Evolutionary conservation across 352 stramenopile species (phyloP).

Genomic region (Lagenidium sp.): DNA sequence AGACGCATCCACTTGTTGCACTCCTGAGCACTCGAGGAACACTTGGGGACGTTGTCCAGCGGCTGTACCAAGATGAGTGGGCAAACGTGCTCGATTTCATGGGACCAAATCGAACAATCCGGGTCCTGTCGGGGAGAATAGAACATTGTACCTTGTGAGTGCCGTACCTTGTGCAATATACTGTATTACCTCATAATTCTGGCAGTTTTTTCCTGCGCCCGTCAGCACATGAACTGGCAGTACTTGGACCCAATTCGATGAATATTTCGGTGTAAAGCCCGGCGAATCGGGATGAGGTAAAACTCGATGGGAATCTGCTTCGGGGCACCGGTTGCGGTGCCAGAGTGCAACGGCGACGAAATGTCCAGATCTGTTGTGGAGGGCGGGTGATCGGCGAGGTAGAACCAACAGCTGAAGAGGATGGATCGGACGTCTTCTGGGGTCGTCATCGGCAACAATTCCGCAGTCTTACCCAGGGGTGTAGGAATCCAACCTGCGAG

Average conservation of each 20-base stretch:
- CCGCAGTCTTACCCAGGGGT: conserved; percentile 32
- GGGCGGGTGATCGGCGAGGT: conserved; percentile 65
- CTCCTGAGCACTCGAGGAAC: too few relatives aligned
- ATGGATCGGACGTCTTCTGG: conserved; percentile 65
- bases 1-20: too few relatives aligned
- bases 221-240: conserved; percentile 65
- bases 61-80: too few relatives aligned
- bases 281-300: conserved; percentile 69
- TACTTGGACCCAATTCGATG: conserved; percentile 63
- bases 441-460: conserved; percentile 60
- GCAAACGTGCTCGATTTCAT: too few relatives aligned
- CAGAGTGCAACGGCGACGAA: conserved; percentile 6
- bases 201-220: too few relatives aligned
- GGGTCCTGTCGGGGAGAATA: too few relatives aligned
- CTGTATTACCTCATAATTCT: not conserved
- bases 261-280: conserved; percentile 73
- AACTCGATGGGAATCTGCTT: conserved; percentile 54
- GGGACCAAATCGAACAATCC: too few relatives aligned
- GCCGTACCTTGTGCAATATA: too few relatives aligned
- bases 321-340: conserved; percentile 4
- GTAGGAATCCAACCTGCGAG: conserved; percentile 50
- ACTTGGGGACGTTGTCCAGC: too few relatives aligned
- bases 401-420: conserved; percentile 82
- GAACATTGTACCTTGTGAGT: too few relatives aligned
- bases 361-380: conserved; percentile 5